Conservation (phyloP, 192 early-diverging fungal species). For the Coemansia sp. region DNA sequence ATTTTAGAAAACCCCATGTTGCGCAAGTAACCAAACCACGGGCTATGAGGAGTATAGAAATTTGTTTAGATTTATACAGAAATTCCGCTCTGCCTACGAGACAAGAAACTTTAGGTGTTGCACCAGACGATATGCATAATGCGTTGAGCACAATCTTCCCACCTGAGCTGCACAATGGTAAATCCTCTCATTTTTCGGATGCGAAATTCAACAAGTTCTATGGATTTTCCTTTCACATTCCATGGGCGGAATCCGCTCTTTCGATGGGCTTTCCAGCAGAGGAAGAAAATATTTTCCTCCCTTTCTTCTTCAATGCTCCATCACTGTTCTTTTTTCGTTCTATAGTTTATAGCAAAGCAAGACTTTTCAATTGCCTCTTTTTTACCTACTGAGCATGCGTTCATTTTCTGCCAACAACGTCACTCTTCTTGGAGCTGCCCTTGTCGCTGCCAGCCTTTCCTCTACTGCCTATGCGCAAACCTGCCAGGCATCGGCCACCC, state of each 20-base stretch:
- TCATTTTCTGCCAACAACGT: constrained; percentile 11
- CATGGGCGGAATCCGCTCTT: constrained; percentile 3
- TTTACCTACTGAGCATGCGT: constrained; percentile 28
- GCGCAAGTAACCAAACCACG: constrained; percentile 5
- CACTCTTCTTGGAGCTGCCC: constrained; percentile 16
- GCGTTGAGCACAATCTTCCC: too few relatives aligned
- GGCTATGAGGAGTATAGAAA: too few relatives aligned
- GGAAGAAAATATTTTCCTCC: not conserved
- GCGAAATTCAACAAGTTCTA: too few relatives aligned
- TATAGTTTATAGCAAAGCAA: not conserved
- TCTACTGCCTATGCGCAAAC: constrained; percentile 17
- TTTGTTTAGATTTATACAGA: too few relatives aligned
- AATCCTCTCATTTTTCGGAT: not conserved
- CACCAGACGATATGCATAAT: too few relatives aligned
- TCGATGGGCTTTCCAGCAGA: not conserved
- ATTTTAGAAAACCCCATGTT: constrained; percentile 51
- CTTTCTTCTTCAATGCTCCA: constrained; percentile 9
- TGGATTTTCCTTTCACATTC: constrained; percentile 12
- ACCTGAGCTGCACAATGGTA: too few relatives aligned
- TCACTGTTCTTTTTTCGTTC: constrained; percentile 3
- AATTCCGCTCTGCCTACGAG: too few relatives aligned
- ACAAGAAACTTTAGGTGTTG: too few relatives aligned
- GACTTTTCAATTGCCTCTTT: not conserved
- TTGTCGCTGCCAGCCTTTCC: constrained; percentile 6
- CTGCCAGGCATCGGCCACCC: constrained; percentile 13